Evolutionary conservation across 2,329 filamentous ascomycete species (phyloP).

Genomic region (Colletotrichum sp.): DNA sequence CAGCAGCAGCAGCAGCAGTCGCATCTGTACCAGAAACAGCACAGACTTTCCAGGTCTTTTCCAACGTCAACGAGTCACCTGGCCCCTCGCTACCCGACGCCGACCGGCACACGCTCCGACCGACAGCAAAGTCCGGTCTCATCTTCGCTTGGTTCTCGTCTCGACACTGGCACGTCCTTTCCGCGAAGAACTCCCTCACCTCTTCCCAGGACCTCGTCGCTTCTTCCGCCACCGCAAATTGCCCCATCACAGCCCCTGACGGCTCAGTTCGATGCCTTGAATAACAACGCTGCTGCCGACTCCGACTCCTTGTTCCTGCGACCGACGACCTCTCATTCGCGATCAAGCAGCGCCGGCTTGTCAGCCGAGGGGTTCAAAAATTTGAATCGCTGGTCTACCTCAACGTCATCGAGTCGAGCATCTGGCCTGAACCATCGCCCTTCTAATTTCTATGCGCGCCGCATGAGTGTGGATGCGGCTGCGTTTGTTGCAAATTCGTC

Average conservation of each 20-base stretch:
- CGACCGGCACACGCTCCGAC: not conserved
- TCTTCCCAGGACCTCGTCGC: slow-evolving; percentile 8
- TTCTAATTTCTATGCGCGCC: not conserved
- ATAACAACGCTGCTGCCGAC: not conserved
- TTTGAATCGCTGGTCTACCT: slow-evolving; percentile 55
- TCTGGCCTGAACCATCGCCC: not conserved
- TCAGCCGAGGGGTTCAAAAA: slow-evolving; percentile 46
- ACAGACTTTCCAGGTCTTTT: slow-evolving; percentile 12
- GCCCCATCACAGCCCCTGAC: not conserved
- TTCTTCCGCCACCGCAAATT: not conserved
- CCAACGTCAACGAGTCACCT: slow-evolving; percentile 1
- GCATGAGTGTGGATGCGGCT: slow-evolving; percentile 1
- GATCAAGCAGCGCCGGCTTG: slow-evolving; percentile 38
- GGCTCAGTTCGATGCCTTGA: not conserved
- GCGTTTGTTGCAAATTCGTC: not conserved
- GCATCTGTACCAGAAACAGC: slow-evolving; percentile 3
- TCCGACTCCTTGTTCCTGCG: not conserved
- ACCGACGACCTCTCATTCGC: slow-evolving; percentile 26
- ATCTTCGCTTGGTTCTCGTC: slow-evolving; percentile 14
- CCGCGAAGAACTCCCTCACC: not conserved
- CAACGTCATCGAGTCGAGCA: slow-evolving; percentile 47
- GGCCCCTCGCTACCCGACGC: not conserved
- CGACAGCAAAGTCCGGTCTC: slow-evolving; percentile 14
- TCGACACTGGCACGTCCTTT: not conserved
- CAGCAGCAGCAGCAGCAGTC: not conserved